Evolutionary conservation across 192 early-diverging fungal species (phyloP).

Genomic region (Umbelopsis sp.): DNA sequence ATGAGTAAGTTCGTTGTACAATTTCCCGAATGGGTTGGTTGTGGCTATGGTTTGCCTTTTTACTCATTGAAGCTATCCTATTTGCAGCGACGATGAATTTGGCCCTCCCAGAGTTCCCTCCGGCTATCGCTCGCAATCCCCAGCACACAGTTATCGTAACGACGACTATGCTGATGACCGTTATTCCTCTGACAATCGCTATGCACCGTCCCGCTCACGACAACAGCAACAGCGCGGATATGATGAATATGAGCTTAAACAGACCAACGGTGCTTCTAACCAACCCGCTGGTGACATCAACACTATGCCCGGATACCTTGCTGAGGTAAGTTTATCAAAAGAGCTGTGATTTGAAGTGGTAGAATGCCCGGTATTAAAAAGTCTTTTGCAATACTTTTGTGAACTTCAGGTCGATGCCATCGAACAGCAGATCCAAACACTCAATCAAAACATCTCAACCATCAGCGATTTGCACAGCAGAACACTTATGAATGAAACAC

Average conservation of each 20-base stretch:
- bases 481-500: constrained; percentile 30
- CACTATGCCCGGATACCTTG: constrained; percentile 27
- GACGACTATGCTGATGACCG: constrained; percentile 1
- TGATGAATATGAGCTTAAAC: constrained; percentile 19
- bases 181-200: constrained; percentile 5
- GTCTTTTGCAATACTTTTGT: background rate
- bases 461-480: constrained; percentile 40
- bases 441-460: constrained; percentile 36
- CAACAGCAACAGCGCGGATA: background rate
- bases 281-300: constrained; percentile 17
- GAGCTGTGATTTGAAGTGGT: background rate
- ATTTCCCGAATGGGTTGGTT: background rate
- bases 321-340: background rate
- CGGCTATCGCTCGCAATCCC: constrained; percentile 7
- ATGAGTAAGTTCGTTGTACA: constrained; percentile 6
- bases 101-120: constrained; percentile 16
- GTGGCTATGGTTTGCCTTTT: background rate
- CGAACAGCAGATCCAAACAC: constrained; percentile 29
- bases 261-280: constrained; percentile 11
- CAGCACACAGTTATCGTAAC: background rate
- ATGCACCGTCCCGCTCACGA: background rate
- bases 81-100: constrained; percentile 7
- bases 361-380: background rate
- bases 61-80: background rate
- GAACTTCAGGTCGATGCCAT: constrained; percentile 36